Evolutionary conservation across 2,329 filamentous ascomycete species (phyloP), one percentile per base, ranked within the genome.

Genomic region (Aspergillus caelatus): DNA sequence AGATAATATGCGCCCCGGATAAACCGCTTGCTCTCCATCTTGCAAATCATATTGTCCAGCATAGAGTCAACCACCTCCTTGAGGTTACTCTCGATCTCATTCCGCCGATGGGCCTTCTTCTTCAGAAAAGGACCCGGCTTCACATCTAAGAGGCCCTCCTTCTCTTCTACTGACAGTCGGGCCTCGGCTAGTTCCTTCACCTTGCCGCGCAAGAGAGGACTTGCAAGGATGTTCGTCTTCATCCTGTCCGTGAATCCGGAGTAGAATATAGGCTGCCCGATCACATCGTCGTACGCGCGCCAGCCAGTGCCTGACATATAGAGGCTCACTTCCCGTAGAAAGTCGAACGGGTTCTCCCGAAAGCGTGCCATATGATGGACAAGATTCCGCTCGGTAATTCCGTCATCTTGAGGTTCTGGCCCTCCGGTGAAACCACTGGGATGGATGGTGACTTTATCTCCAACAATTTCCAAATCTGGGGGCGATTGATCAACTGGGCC

Each of bases 11-110:
- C 94, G 28, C 92, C 88, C 56, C 95, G 85, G 70, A 99, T 97
- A 74, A 98, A 98, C 2, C 87, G 83, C 75, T 94, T 96, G 83
- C 91, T 96, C 79, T 99, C 95, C 85, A 98, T 94, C 80, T 99
- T 99, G 86, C 94, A 98, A 66, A 99, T 97, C 95, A 99, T 98
- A 67, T 90, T 88, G 74, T 97, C 93, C 28, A 93, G 92, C 86
- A 95, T 89, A 68, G 90, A 89, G 67, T 95, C 92, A 4, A 92
- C 91, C 5, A 97, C 89, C 73, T 97, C 89, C 60, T 88, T 85
- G 53, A 99, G 81, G 62, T 89, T 89, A 43, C 84, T 83, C 73
- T 93, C 89, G 61, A 98, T 87, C 70, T 91, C 88, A 61, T 80
- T 82, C 57, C 75, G 70, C 16, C 79, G 76, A 53, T 74, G 73